Evolutionary conservation across 768 basidiomycete species (phyloP), one percentile per base, ranked within the genome.

Genomic region (Boletus rufocinnamomeus): DNA sequence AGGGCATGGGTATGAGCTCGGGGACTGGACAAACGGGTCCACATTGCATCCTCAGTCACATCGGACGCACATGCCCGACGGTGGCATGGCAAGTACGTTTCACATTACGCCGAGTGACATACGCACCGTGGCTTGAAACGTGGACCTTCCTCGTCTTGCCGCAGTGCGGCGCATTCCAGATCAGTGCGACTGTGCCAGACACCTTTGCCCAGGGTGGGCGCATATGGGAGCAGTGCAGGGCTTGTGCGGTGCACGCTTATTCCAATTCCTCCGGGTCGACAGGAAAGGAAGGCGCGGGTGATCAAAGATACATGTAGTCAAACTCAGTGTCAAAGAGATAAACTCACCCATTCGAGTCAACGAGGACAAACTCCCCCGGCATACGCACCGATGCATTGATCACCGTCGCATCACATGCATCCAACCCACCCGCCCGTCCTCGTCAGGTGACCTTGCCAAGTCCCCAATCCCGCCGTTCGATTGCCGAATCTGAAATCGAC

Each of bases 281-380:
- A 21, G 25, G 43, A 38, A 30, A 35, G 32, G 49, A 41, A 23
- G 9, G n/a, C 2, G 2, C 21, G 5, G 28, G 34, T 43, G 48
- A 62, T 61, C 48, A 34, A 19, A 40, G 59, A 55, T 45, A 61
- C 14, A 25, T n/a, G n/a, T n/a, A n/a, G n/a, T n/a, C n/a, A n/a
- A n/a, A n/a, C n/a, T n/a, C n/a, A n/a, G n/a, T n/a, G 35, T 28
- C 59, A 4, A 21, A 49, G 14, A 55, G 48, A 62, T 62, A 50
- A 28, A 17, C 60, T 34, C 25, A 25, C 9, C 59, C 2, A n/a
- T 30, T 27, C n/a, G n/a, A n/a, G n/a, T 37, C 52, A 40, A 50
- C 28, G 37, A 50, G 52, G 43, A 8, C n/a, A 52, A 28, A 16
- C n/a, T 32, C 21, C 30, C 5, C n/a, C 10, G 40, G 47, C 13